These are phyloP conservation scores for Paramecium sexaurelia DNA, from an alignment of 73 alveolate species.

Conservation along the genomic window DNA sequence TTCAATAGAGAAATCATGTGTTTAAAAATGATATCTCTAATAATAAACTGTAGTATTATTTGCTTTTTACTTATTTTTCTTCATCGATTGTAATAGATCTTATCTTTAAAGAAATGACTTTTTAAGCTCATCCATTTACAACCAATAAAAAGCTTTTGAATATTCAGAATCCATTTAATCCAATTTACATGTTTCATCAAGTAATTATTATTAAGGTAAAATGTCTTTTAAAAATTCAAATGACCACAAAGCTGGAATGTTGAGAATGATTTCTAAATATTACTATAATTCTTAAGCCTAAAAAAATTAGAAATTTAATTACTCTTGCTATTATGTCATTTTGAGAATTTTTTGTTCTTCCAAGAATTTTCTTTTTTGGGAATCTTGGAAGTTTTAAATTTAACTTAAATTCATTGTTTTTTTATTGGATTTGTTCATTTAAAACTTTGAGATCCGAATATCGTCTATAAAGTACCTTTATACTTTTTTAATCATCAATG, in stretches of 20 bases:
- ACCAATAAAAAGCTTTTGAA: conserved; percentile 18
- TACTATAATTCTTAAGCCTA: conserved; percentile 12
- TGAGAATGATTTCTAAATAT: neutral
- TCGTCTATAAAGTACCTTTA: neutral
- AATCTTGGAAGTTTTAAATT: neutral
- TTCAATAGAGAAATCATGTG: neutral
- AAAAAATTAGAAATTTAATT: neutral
- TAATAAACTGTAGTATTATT: neutral
- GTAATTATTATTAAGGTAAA: neutral
- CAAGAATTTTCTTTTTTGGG: neutral
- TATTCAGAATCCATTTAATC: neutral
- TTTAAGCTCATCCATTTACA: conserved; percentile 34
- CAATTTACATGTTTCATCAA: neutral
- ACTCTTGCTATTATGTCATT: neutral
- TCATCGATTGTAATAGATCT: neutral
- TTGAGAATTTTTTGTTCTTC: neutral
- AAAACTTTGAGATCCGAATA: neutral
- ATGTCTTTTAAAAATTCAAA: neutral
- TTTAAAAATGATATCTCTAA: neutral
- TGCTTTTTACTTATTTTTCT: neutral
- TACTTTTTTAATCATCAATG: neutral
- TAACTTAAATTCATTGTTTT: neutral
- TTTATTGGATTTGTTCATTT: neutral
- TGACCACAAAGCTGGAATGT: neutral
- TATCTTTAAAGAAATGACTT: neutral